Base-by-base conservation (phyloP, 2,329 filamentous ascomycete species). In the Aspergillus tubingensis region DNA sequence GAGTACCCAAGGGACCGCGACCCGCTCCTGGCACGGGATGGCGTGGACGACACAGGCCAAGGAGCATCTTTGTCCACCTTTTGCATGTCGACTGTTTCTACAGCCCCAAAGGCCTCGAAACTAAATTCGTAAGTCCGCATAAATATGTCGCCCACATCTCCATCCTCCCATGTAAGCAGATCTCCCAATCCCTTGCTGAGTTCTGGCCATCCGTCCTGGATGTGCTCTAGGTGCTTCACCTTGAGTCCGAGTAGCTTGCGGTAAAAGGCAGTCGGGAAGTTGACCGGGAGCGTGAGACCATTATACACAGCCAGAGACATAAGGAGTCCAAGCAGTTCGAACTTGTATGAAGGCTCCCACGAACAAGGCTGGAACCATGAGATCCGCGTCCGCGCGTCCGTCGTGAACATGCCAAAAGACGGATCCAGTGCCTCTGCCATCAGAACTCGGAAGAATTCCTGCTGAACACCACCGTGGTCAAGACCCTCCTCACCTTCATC, bases 401-500 rank as follows among this genome's bases (percentile, higher is more conserved):
- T 84, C 0, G 88, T 89, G 73, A 98, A 98, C 80, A 79, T 80
- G 77, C 86, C 92, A 69, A 90, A 91, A 47, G 88, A 84, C 4
- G 91, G 89, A 67, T 91, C 83, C 49, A 98, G 83, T 3, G 90
- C 91, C 70, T 96, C 89, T 0, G 86, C 86, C 67, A 97, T 88
- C 17, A 91, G 87, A 27, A 97, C 78, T 15, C 92, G 87, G 78
- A 99, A 98, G 73, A 96, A 98, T 65, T 99, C 95, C 73, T 96
- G 93, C 68, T 97, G 94, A 1, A 99, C 93, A 64, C 95, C 95
- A 47, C 95, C 95, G 52, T 94, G 92, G 74, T 99, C 95, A 36
- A 96, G 86, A 0, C 95, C 95, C 73, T 96, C 88, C 74, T 98
- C 95, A 30, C 92, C 91, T 56, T 83, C 82, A 36, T 91, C 88